phyloP scores from a whole-genome alignment of 2,329 filamentous ascomycete species.

The Sarocladiaceae sp. region DNA sequence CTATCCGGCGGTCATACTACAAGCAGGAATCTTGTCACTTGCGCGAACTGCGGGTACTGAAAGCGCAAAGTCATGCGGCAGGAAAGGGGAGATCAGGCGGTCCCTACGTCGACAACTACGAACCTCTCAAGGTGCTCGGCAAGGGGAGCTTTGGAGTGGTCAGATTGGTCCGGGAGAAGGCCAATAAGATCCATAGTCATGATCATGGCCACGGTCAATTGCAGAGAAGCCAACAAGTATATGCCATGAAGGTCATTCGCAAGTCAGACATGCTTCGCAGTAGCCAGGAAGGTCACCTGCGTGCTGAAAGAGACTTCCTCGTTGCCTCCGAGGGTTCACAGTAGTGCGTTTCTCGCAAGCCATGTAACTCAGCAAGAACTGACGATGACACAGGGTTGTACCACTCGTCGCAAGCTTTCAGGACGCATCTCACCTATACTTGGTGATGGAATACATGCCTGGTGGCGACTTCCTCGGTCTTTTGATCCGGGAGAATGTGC shows the following conservation, averaged over 20 bases:
- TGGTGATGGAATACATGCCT: conserved; percentile 98
- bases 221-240: conserved; percentile 49
- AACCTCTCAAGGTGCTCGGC: conserved; percentile 76
- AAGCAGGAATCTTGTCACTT: conserved; percentile 69
- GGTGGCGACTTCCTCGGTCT: conserved; percentile 90
- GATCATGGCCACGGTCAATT: conserved; percentile 14
- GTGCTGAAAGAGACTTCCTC: conserved; percentile 88
- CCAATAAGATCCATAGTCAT: background rate
- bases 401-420: conserved; percentile 87
- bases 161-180: conserved; percentile 70
- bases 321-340: conserved; percentile 82
- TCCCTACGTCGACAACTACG: conserved; percentile 48
- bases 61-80: conserved; percentile 41
- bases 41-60: conserved; percentile 67
- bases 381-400: conserved; percentile 61
- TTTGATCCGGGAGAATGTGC: conserved; percentile 76
- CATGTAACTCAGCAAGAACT: background rate
- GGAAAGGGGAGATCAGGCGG: conserved; percentile 9
- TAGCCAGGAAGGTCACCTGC: conserved; percentile 86
- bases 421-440: conserved; percentile 76
- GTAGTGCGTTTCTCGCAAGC: conserved; percentile 48
- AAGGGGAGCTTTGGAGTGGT: conserved; percentile 96
- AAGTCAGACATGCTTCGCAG: conserved; percentile 92
- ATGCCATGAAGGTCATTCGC: conserved; percentile 94
- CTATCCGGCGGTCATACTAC: conserved; percentile 55